Evolutionary conservation across 176 grass and related monocot genomes (phyloP).

Genomic region (Oryza meridionalis): DNA sequence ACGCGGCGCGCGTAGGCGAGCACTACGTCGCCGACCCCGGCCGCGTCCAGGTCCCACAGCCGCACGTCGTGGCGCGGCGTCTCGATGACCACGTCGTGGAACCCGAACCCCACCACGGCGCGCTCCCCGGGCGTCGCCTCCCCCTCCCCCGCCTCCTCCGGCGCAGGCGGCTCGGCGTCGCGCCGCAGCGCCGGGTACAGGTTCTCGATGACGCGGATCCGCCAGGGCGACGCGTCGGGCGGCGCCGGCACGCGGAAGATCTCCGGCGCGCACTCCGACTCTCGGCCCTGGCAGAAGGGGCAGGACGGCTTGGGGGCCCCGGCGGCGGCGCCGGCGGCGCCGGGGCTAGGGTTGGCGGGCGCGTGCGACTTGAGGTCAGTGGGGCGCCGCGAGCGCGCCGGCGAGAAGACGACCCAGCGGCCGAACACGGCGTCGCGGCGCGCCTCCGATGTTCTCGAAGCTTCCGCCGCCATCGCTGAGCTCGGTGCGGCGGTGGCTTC

Average conservation of each 20-base stretch:
- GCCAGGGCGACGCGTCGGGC: conserved; percentile 49
- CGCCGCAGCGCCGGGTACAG: conserved; percentile 82
- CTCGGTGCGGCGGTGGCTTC: not conserved
- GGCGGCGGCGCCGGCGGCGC: conserved; percentile 13
- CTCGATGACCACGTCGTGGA: conserved; percentile 99
- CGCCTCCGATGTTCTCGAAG: conserved; percentile 66
- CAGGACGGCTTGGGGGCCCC: conserved; percentile 51
- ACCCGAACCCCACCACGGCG: conserved; percentile 67
- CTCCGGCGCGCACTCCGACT: conserved; percentile 88
- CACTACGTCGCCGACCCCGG: conserved; percentile 70
- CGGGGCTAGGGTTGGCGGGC: conserved; percentile 45
- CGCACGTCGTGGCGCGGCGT: conserved; percentile 79
- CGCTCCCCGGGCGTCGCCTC: conserved; percentile 16
- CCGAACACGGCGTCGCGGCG: conserved; percentile 74
- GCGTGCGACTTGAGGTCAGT: conserved; percentile 85
- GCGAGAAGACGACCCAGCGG: conserved; percentile 83
- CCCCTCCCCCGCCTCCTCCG: not conserved
- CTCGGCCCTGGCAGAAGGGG: conserved; percentile 90
- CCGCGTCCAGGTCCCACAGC: conserved; percentile 62
- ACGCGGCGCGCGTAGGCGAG: conserved; percentile 68
- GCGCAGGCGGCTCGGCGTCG: conserved; percentile 53
- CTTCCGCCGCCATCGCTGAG: conserved; percentile 21
- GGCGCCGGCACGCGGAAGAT: conserved; percentile 72
- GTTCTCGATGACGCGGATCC: conserved; percentile 96
- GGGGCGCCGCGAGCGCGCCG: conserved; percentile 80